These are phyloP conservation scores for Ramaria sp. DNA, from an alignment of 768 basidiomycete genomes.

Conservation along the genomic window DNA sequence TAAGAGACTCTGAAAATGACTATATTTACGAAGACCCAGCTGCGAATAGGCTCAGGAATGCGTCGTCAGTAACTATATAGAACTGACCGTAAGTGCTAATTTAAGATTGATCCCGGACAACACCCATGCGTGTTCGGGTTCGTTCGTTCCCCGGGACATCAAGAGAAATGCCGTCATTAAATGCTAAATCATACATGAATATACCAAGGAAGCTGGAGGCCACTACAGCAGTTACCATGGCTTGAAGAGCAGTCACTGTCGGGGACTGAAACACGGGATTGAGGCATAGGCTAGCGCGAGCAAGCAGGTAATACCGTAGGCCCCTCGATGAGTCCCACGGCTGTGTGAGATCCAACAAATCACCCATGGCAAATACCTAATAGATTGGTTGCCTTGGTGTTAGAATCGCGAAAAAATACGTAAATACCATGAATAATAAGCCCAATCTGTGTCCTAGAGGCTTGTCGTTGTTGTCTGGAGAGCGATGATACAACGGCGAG, in stretches of 20 bases:
- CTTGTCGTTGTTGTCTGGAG: background rate
- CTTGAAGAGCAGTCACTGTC: slow-evolving; percentile 5
- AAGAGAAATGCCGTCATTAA: background rate
- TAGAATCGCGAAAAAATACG: background rate
- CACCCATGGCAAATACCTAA: slow-evolving; percentile 8
- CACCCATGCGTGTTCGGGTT: slow-evolving; percentile 6
- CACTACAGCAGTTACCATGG: background rate
- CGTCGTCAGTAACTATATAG: background rate
- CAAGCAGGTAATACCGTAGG: slow-evolving; percentile 1
- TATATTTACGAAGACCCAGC: slow-evolving; percentile 5
- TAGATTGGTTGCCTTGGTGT: background rate
- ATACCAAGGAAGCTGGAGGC: background rate
- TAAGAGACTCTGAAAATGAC: background rate
- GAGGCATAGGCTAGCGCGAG: slow-evolving; percentile 5
- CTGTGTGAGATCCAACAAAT: slow-evolving; percentile 7
- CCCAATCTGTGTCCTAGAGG: slow-evolving; percentile 4
- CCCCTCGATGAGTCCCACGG: background rate
- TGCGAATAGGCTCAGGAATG: background rate
- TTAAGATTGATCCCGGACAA: slow-evolving; percentile 6
- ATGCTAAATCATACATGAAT: background rate
- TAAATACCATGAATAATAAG: slow-evolving; percentile 3
- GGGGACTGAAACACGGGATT: slow-evolving; percentile 3
- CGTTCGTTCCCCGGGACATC: slow-evolving; percentile 1
- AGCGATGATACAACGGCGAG: slow-evolving; percentile 6
- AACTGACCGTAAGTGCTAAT: slow-evolving; percentile 4